A percentile compares a stretch with the other conserved stretches of the same genome.
phyloP scores from a whole-genome alignment of 768 basidiomycete species.

The Lactarius psammicola region DNA sequence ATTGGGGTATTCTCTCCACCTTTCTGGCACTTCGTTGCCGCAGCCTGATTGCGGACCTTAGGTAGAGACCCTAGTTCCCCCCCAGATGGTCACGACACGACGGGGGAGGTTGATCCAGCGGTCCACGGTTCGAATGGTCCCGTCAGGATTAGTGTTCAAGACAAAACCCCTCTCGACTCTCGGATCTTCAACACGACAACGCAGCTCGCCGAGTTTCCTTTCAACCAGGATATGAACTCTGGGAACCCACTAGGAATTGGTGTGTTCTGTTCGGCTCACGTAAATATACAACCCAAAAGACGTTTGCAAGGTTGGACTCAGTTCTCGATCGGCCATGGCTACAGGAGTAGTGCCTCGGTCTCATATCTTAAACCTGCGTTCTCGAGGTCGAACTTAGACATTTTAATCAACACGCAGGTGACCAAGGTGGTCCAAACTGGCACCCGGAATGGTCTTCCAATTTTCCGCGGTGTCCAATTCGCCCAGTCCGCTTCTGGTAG shows the following conservation, averaged over 20 bases:
- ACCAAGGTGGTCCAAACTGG: slow-evolving; percentile 1
- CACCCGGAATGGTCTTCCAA: not conserved
- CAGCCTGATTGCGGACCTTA: not conserved
- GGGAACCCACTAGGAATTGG: too few relatives aligned
- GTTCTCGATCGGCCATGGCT: too few relatives aligned
- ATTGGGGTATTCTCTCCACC: not conserved
- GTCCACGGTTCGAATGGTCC: slow-evolving; percentile 32
- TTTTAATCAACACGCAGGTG: not conserved
- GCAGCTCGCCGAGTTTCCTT: too few relatives aligned
- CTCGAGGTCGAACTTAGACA: not conserved
- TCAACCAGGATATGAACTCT: too few relatives aligned
- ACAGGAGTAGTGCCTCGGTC: too few relatives aligned
- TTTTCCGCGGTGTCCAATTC: slow-evolving; percentile 2
- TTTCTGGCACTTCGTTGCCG: not conserved
- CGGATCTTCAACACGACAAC: slow-evolving; percentile 21
- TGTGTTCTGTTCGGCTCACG: too few relatives aligned
- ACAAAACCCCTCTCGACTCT: slow-evolving; percentile 1
- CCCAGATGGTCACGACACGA: slow-evolving; percentile 26
- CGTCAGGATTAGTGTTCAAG: slow-evolving; percentile 29
- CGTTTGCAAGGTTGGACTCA: too few relatives aligned
- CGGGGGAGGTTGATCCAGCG: slow-evolving; percentile 30
- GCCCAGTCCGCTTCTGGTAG: not conserved
- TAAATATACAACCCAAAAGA: too few relatives aligned
- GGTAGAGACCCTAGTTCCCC: slow-evolving; percentile 9
- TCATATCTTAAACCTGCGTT: too few relatives aligned